Evolutionary conservation across 768 basidiomycete genomes (phyloP), one percentile per base, ranked within the genome.

Genomic region (Pisolithus albus): DNA sequence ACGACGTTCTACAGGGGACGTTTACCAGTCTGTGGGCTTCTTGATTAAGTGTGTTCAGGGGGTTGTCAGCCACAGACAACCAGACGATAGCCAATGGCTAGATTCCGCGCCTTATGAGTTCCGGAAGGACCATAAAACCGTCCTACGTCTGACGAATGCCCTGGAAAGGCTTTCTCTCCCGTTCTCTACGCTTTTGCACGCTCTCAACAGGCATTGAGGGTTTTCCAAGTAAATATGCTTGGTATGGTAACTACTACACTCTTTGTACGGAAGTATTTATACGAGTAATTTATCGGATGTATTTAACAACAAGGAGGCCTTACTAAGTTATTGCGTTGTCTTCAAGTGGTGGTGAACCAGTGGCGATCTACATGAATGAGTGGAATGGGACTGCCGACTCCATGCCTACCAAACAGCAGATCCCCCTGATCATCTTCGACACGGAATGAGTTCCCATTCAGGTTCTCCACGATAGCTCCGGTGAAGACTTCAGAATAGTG

Each of bases 1-100:
- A 3, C 13, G 4, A 30, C 8, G 6, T 52, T 21, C 16, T 18
- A n/a, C 50, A 64, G 63, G 43, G 1, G 63, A 64, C 46, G 63
- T 65, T 11, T 63, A 59, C 37, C 50, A 56, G 23, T 54, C 57
- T 1, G 53, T 65, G 15, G 53, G 61, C 10, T 45, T 30, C 16
- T 51, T 65, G 64, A 61, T 64, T 42, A 56, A 49, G 46, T 8
- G 46, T 15, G 56, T 61, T 54, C 59, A 65, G 30, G 51, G 42
- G 24, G 39, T 37, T 0, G 55, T 58, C 4, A 23, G 15, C 8
- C n/a, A 5, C 8, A 19, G n/a, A 4, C 13, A 48, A 46, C 24
- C 34, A 11, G 50, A 52, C 11, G 52, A 46, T 23, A 26, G 36
- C 15, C 49, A 45, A 21, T 53, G 60, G 63, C 32, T 54, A 3